Evolutionary conservation across 2,329 filamentous ascomycete genomes (phyloP).

Genomic region (Akanthomyces lecanii): DNA sequence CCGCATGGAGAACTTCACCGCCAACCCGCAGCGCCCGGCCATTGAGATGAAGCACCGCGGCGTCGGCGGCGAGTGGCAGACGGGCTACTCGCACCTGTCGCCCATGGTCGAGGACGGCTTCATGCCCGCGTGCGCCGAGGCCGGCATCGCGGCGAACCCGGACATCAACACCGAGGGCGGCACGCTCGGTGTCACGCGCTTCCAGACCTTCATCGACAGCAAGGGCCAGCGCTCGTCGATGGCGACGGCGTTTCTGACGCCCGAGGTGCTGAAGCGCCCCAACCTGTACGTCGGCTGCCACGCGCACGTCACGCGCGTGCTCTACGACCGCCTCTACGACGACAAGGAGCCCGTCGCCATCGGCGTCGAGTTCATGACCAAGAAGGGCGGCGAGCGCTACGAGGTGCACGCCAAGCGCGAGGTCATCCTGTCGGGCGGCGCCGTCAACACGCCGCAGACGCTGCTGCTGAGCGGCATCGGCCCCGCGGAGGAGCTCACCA

Average conservation of each 20-base stretch:
- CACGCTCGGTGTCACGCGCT: conserved; percentile 19
- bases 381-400: conserved; percentile 16
- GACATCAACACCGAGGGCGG: conserved; percentile 21
- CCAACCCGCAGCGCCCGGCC: conserved; percentile 19
- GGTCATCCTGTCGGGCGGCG: conserved; percentile 44
- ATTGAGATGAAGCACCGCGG: conserved; percentile 19
- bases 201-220: conserved; percentile 21
- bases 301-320: conserved; percentile 20
- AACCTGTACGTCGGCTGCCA: conserved; percentile 21
- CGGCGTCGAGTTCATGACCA: conserved; percentile 20
- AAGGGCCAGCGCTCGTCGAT: conserved; percentile 21
- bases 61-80: conserved; percentile 19
- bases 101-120: conserved; percentile 20
- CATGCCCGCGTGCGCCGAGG: conserved; percentile 19
- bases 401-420: conserved; percentile 35
- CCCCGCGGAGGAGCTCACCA: conserved; percentile 32
- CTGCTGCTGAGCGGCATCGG: conserved; percentile 43
- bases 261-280: conserved; percentile 18
- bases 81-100: conserved; percentile 20
- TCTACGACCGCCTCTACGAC: conserved; percentile 18
- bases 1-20: conserved; percentile 22
- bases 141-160: conserved; percentile 15
- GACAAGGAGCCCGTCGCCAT: conserved; percentile 17
- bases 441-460: conserved; percentile 41
- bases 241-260: conserved; percentile 20